phyloP scores from a whole-genome alignment of 2,329 filamentous ascomycete genomes.

The Teratosphaeria viscida region DNA sequence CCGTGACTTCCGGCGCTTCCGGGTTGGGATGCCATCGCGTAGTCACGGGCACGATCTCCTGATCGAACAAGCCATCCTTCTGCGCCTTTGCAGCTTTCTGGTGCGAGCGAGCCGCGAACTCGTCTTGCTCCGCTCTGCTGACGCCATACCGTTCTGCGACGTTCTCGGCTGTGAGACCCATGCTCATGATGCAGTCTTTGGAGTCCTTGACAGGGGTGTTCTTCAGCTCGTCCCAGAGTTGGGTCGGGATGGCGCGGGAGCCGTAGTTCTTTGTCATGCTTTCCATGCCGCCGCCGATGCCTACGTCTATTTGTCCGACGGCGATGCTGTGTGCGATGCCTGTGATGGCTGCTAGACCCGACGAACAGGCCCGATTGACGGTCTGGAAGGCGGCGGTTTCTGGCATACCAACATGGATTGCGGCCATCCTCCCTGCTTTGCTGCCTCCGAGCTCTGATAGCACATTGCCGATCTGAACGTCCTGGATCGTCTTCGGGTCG shows the following conservation, averaged over 20 bases:
- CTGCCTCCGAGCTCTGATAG: conserved; percentile 82
- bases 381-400: conserved; percentile 69
- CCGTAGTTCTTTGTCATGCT: conserved; percentile 93
- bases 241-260: conserved; percentile 68
- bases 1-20: conserved; percentile 37
- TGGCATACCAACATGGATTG: conserved; percentile 71
- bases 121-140: conserved; percentile 66
- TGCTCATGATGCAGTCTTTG: conserved; percentile 82
- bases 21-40: conserved; percentile 60
- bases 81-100: conserved; percentile 61
- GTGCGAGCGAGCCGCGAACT: conserved; percentile 67
- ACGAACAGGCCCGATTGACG: conserved; percentile 77
- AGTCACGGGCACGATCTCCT: conserved; percentile 69
- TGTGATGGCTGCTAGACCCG: conserved; percentile 67
- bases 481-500: conserved; percentile 59
- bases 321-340: conserved; percentile 64
- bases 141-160: conserved; percentile 70
- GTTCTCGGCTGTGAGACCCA: conserved; percentile 86
- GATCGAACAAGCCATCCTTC: conserved; percentile 57
- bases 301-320: conserved; percentile 59
- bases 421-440: conserved; percentile 85
- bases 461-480: conserved; percentile 79
- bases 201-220: conserved; percentile 57
- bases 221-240: conserved; percentile 65
- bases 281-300: conserved; percentile 86